Evolutionary conservation across 345 rosid genomes (phyloP), one percentile per base, ranked within the genome.

Genomic region (Lepidium sativum): DNA sequence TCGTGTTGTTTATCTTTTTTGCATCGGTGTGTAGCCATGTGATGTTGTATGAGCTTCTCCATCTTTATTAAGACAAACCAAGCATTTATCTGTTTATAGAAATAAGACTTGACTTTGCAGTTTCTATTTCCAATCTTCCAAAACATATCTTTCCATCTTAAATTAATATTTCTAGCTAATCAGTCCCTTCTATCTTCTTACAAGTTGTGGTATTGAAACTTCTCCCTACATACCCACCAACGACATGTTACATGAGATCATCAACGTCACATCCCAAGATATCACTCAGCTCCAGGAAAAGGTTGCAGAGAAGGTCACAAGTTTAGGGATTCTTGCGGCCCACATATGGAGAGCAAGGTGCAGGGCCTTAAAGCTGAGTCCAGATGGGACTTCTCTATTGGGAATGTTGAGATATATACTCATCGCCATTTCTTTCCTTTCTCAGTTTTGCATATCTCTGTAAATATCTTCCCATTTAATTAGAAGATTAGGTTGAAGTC

Each of bases 301-400:
- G n/a, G n/a, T n/a, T n/a, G n/a, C n/a, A n/a, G n/a, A n/a, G n/a
- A n/a, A 69, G 1, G 70, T 72, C 44, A 82, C 86, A 1, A 82
- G 83, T 9, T 31, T 84, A 13, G 89, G 82, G 74, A 77, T 73
- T 10, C 78, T 84, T 42, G 76, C 77, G 1, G 83, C 83, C 2
- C 72, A 82, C 53, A 64, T 84, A 0, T 84, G 89, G 89, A 75
- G 77, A 64, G 60, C 84, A 58, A 76, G 89, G 20, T 64, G 79
- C 53, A 51, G 70, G 55, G 89, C 89, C 12, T 55, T 84, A 9
- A 78, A 77, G 17, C 37, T 82, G 10, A 71, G 74, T 69, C 70
- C 78, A 48, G 68, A 80, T n/a, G n/a, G n/a, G n/a, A n/a, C n/a
- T n/a, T n/a, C n/a, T n/a, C n/a, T n/a, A n/a, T 20, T 77, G 1